Base-by-base conservation (phyloP, 805 yeast species). In the Kodamaea restingae region DNA sequence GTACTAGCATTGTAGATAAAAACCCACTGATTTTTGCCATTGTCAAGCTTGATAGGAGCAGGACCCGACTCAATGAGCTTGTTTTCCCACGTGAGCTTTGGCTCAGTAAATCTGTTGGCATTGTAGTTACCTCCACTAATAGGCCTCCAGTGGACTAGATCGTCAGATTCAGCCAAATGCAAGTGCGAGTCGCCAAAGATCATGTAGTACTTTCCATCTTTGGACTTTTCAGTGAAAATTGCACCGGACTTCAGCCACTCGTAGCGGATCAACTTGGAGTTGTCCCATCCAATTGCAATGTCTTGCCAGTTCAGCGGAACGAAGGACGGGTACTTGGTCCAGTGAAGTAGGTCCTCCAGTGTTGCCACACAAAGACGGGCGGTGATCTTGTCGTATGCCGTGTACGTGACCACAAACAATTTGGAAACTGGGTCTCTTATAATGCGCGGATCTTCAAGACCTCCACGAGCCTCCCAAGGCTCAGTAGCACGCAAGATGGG, bases 241-340 rank as follows among this genome's bases (percentile, higher is more conserved):
- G 71, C 71, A 2, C 70, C 73, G 12, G 65, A 58, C 46, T 67
- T 67, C 65, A 61, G 67, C 72, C 72, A 67, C 18, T 52, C 56
- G 18, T 50, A 37, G 15, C 71, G 47, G 10, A 63, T 58, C 18
- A 51, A 46, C 17, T 47, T 45, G n/a, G 39, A 39, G 7, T 62
- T 66, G 37, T 51, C 44, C 15, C 53, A 33, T 4, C 47, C 45
- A n/a, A 39, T 42, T 18, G 61, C 63, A 14, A 65, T 55, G 40
- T 65, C 70, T 18, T 51, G 40, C 70, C 70, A 65, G 29, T 51
- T 46, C 4, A 54, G 48, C 6, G 51, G 50, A 15, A 67, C 48
- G 32, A 67, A 43, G 7, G 71, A 62, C 4, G 65, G 66, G 39
- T 58, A 54, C 47, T 67, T 67, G 21, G 44, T 51, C 73, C 73